Evolutionary conservation across 495 filamentous ascomycete species (phyloP), one percentile per base, ranked within the genome.

Genomic region (Podospora australis): DNA sequence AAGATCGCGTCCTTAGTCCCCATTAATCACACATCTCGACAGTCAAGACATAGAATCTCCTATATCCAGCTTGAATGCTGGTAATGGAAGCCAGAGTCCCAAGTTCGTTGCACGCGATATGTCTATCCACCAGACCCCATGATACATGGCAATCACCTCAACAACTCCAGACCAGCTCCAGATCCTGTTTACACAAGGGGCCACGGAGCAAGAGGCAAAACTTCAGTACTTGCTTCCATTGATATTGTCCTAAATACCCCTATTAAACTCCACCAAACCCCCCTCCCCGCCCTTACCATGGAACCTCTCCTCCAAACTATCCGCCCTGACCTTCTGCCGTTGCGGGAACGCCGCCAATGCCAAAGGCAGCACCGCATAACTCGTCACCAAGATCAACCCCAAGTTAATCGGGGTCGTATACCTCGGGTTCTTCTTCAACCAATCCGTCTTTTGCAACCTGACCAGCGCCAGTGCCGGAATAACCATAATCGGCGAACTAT

Each of bases 401-500:
- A 95, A 66, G 67, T 96, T 96, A 9, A 95, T 74, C 2, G 88
- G 88, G 42, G 87, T 57, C 4, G 82, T 80, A 67, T 84, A 71
- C 52, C 83, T 71, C 20, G 90, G 88, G 53, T 85, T 78, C 48
- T 66, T 68, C 65, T 78, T 79, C 56, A 95, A 60, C 88, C 87
- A 94, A 34, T 79, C 65, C 19, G 77, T 82, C 60, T 77, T 73
- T 73, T 96, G 90, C 46, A 96, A 66, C 43, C 81, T 70, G n/a
- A 96, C 84, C 48, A 96, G 73, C 29, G 91, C 69, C 52, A 96
- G 69, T 21, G 90, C 86, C 19, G 92, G 92, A 19, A 98, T 69
- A 3, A 94, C 89, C 92, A 98, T 98, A 67, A 98, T 91, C 0
- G 92, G 92, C 2, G 86, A 95, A 45, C 89, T 84, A 66, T 96